Base-by-base conservation (phyloP, 768 basidiomycete genomes). In the Boletus pseudo-olivaceus region DNA sequence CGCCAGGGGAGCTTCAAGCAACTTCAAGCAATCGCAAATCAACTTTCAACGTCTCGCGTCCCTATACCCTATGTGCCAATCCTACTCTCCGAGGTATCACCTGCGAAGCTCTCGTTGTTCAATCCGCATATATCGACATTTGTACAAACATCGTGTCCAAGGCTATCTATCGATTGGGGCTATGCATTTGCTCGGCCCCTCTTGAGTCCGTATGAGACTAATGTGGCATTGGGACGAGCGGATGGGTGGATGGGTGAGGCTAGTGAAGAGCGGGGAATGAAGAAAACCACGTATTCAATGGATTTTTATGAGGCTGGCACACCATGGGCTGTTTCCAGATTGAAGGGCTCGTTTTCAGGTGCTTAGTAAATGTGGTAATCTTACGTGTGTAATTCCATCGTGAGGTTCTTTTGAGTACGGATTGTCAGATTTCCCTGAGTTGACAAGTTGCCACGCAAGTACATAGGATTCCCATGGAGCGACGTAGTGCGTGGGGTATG, bases 141-240 rank as follows among this genome's bases (percentile, higher is more conserved):
- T 68, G 82, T 98, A 17, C 97, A 98, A 68, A 99, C 97, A 1
- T 92, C 94, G 0, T 98, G 97, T 70, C 97, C 97, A 4, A 84
- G 97, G 26, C 75, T 99, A 49, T 94, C 92, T 17, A 98, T 98
- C 53, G 97, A 99, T 67, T 99, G 97, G 97, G 97, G 97, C 4
- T 95, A 95, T 65, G 97, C 96, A 1, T 99, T 99, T 73, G 78
- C 87, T 50, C 76, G 81, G 20, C 97, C 97, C 3, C 75, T 98
- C 46, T 73, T 99, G 34, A 94, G 87, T 62, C 94, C 96, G 1
- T 99, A 98, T 67, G 97, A 98, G 71, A 87, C 90, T 0, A 83
- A 87, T 5, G 90, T 98, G 2, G 93, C 87, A 11, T 77, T 97
- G 2, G 91, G 72, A 30, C 57, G 44, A 51, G 55, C 90, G 1